Conservation (phyloP, 148 eudicot species). For the Limonium bicolor region DNA sequence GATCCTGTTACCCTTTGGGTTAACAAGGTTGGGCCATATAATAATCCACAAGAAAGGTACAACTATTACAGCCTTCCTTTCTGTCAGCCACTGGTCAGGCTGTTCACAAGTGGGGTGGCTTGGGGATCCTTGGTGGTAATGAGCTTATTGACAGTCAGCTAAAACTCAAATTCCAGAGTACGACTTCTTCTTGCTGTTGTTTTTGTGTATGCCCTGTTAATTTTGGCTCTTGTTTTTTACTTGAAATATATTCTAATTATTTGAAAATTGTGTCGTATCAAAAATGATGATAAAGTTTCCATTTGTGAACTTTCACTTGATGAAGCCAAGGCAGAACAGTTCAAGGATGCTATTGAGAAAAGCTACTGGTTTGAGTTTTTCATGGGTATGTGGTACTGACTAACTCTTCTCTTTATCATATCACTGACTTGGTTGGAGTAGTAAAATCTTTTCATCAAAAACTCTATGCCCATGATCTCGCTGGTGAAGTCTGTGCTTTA, state of each 20-base stretch:
- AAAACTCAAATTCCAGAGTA: slow-evolving; percentile 39
- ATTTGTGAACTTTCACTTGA: slow-evolving; percentile 73
- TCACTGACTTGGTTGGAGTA: no score
- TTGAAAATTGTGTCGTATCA: no score
- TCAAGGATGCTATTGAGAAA: slow-evolving; percentile 83
- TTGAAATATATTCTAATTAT: no score
- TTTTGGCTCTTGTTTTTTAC: no score
- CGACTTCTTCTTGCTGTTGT: background rate
- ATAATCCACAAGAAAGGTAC: slow-evolving; percentile 65
- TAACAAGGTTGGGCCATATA: slow-evolving; percentile 62
- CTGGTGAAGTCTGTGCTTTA: no score
- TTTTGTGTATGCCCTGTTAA: no score
- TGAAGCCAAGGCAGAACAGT: slow-evolving; percentile 56
- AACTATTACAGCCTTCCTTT: slow-evolving; percentile 54
- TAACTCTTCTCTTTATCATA: no score
- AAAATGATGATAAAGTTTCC: slow-evolving; percentile 45
- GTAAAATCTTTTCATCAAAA: no score
- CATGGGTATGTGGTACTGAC: slow-evolving; percentile 44
- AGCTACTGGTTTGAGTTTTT: slow-evolving; percentile 94
- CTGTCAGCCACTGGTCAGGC: slow-evolving; percentile 33
- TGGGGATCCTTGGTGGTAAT: slow-evolving; percentile 22
- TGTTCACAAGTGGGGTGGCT: slow-evolving; percentile 10
- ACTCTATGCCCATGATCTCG: no score
- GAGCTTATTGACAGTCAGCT: slow-evolving; percentile 62
- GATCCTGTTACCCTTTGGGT: slow-evolving; percentile 56